Conservation (phyloP, 169 alveolate species). For the Pseudocohnilembus persalinus region DNA sequence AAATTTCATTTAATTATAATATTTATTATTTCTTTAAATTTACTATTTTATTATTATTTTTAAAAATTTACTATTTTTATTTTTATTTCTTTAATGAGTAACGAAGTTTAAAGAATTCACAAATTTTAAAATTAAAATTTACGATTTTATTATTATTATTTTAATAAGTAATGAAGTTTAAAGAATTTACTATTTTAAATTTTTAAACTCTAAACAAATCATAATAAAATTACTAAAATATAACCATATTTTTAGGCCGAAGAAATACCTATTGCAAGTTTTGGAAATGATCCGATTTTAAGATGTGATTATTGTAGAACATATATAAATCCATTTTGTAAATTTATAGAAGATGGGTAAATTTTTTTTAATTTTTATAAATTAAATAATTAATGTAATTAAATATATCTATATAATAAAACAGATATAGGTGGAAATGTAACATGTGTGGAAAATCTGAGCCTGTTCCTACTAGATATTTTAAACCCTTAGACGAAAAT, state of each 20-base stretch:
- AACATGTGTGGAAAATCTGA: constrained; percentile 69
- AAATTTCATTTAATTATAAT: too few relatives aligned
- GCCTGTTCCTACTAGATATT: constrained; percentile 61
- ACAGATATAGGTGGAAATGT: constrained; percentile 53
- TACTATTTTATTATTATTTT: too few relatives aligned
- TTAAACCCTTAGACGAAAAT: constrained; percentile 50
- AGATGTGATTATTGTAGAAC: constrained; percentile 78
- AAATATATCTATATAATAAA: not conserved
- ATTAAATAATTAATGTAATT: not conserved
- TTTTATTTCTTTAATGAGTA: too few relatives aligned
- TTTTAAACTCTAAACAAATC: not conserved
- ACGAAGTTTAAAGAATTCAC: too few relatives aligned
- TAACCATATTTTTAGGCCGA: constrained; percentile 30
- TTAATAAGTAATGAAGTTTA: not conserved
- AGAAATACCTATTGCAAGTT: constrained; percentile 62
- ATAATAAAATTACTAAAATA: not conserved
- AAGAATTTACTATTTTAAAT: not conserved
- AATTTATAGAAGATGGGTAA: constrained; percentile 63
- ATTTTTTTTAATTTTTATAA: constrained; percentile 7
- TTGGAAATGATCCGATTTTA: constrained; percentile 67
- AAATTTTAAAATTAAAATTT: too few relatives aligned
- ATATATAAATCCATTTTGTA: constrained; percentile 77
- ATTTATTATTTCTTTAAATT: too few relatives aligned
- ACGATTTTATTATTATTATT: not conserved
- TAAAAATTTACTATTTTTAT: too few relatives aligned